Evolutionary conservation across 148 eudicot genomes (phyloP), one percentile per base, ranked within the genome.

Genomic region (Polygonum aviculare): DNA sequence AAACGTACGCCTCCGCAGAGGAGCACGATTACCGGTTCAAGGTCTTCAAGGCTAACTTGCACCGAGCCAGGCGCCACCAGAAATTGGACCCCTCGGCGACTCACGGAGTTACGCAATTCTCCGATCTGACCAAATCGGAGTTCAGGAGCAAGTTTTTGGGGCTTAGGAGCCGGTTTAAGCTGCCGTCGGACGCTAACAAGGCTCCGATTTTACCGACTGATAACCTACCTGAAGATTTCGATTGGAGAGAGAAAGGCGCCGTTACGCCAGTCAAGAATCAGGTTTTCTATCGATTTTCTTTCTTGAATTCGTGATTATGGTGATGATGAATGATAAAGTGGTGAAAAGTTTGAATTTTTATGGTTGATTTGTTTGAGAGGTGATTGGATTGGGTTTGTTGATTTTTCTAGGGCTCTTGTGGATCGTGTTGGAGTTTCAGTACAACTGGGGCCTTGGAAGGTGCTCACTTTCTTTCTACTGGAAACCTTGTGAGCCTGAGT

Each of bases 71-170:
- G 77, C 67, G 79, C 9, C 78, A 89, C 74, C 93, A 89, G 78
- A 62, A 45, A 47, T 80, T 87, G 0, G 93, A 89, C 76, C 90
- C 88, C 1, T 72, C 83, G 47, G 88, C 93, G 2, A 72, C 65
- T 15, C 93, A 89, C 47, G 90, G 90, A 12, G 90, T 89, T 16
- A 89, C 93, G 18, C 82, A 72, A 73, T 89, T 89, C 77, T 89
- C 87, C 6, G 90, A 89, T 75, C 74, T 85, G 72, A 85, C 86
- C 31, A 83, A 73, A 62, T 72, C 81, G 12, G 93, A 89, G 83
- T 89, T 89, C 47, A 55, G 73, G 44, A 70, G 41, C 16, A 77
- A 44, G 36, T 83, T 81, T 54, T 82, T 87, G 12, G 93, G 90
- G 4, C 19, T 84, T 22, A 75, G 76, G 19, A 70, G 50, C 4